Conservation (phyloP, 805 yeast species). For the Kluyveromyces wickerhamii region DNA sequence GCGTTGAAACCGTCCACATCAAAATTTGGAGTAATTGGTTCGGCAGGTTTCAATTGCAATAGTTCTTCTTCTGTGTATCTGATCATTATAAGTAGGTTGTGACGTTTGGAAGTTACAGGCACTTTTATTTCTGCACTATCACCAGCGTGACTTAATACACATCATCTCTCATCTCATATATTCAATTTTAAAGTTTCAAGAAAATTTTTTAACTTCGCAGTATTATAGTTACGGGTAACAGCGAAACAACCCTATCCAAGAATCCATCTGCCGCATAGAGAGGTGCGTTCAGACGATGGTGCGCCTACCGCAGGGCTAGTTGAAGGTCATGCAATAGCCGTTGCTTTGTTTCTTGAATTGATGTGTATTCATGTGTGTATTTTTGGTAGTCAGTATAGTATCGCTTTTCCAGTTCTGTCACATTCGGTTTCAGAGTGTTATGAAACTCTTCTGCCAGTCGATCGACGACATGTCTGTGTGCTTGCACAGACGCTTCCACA, state of each 20-base stretch:
- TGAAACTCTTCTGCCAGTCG: neutral
- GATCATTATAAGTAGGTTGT: too few relatives aligned
- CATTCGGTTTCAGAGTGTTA: slow-evolving; percentile 10
- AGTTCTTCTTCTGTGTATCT: slow-evolving; percentile 69
- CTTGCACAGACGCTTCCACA: neutral
- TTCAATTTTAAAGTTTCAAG: too few relatives aligned
- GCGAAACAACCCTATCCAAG: too few relatives aligned
- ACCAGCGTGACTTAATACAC: too few relatives aligned
- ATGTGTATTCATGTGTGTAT: slow-evolving; percentile 16
- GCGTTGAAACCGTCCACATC: slow-evolving; percentile 58
- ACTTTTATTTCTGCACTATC: too few relatives aligned
- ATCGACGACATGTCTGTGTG: neutral
- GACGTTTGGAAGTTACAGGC: too few relatives aligned
- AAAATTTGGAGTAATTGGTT: slow-evolving; percentile 51
- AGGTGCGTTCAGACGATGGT: too few relatives aligned
- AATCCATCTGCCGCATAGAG: too few relatives aligned
- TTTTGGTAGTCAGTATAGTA: slow-evolving; percentile 18
- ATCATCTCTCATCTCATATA: too few relatives aligned
- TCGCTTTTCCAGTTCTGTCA: slow-evolving; percentile 13
- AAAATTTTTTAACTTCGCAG: too few relatives aligned
- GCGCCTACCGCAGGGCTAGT: slow-evolving; percentile 1
- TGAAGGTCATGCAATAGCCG: slow-evolving; percentile 5
- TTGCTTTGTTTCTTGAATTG: slow-evolving; percentile 8
- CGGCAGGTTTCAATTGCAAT: slow-evolving; percentile 47
- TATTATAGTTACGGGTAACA: too few relatives aligned